Evolutionary conservation across 768 basidiomycete genomes (phyloP).

Genomic region (Suillus alpinus): DNA sequence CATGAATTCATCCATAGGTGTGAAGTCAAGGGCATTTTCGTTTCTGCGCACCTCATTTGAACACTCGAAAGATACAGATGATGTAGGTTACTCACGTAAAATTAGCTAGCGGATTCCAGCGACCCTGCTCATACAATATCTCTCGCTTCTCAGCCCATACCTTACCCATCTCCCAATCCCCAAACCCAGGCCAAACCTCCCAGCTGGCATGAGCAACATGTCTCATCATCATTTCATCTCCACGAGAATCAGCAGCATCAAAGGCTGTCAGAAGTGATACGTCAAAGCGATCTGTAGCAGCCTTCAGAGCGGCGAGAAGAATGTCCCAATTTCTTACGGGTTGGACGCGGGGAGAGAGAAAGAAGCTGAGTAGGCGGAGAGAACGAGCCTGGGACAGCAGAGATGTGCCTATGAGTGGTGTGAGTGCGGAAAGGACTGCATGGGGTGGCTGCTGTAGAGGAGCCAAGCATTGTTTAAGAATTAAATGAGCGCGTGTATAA

Average conservation of each 20-base stretch:
- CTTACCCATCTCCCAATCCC: constrained; percentile 89
- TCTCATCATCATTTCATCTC: constrained; percentile 74
- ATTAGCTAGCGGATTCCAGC: constrained; percentile 82
- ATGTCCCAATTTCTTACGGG: constrained; percentile 69
- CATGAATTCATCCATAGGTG: constrained; percentile 93
- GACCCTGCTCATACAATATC: constrained; percentile 83
- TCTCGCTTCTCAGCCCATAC: constrained; percentile 96
- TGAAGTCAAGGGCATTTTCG: constrained; percentile 73
- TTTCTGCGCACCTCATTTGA: constrained; percentile 30
- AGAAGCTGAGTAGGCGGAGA: constrained; percentile 70
- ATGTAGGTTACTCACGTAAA: constrained; percentile 52
- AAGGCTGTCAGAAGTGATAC: constrained; percentile 83
- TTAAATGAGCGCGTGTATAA: constrained; percentile 63
- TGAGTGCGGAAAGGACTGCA: constrained; percentile 52
- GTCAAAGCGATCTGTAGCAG: constrained; percentile 87
- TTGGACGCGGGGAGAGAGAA: constrained; percentile 67
- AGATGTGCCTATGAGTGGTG: constrained; percentile 25
- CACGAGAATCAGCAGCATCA: constrained; percentile 75
- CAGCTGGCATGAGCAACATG: constrained; percentile 83
- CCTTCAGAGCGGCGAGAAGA: constrained; percentile 62
- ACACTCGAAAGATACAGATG: background rate
- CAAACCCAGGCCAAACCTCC: constrained; percentile 57
- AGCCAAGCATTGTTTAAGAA: constrained; percentile 59
- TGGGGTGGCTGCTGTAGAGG: constrained; percentile 64
- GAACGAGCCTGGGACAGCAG: constrained; percentile 60